These are phyloP conservation scores for Canna indica DNA, from an alignment of 176 grass and related monocot genomes.

Conservation along the genomic window DNA sequence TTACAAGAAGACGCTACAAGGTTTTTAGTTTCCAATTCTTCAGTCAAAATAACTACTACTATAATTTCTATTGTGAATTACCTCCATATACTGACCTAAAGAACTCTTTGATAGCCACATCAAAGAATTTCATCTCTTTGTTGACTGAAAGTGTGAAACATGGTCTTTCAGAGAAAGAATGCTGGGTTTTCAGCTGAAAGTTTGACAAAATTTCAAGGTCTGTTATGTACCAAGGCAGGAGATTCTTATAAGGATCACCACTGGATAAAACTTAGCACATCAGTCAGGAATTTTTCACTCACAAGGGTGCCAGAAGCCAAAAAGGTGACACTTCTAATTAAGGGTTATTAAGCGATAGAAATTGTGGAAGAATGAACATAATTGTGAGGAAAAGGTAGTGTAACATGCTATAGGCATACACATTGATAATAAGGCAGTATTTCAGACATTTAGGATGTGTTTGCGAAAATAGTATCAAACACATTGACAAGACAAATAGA, in stretches of 20 bases:
- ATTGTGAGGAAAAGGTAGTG: background rate
- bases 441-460: background rate
- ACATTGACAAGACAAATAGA: background rate
- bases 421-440: background rate
- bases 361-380: background rate
- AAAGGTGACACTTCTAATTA: background rate
- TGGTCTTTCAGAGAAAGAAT: background rate
- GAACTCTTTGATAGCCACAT: background rate
- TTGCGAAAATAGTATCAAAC: constrained; percentile 6
- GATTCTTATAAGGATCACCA: background rate
- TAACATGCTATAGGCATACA: background rate
- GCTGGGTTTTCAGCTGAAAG: background rate
- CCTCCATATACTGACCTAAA: background rate
- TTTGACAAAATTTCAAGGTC: background rate
- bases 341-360: background rate
- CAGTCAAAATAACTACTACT: background rate
- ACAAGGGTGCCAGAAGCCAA: background rate
- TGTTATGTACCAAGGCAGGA: background rate
- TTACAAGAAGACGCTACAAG: no score
- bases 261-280: background rate
- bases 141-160: background rate
- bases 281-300: background rate
- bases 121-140: background rate
- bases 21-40: background rate
- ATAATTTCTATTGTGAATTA: background rate